phyloP scores from a whole-genome alignment of 2,329 filamentous ascomycete genomes.

The Sarocladium brachiariae region DNA sequence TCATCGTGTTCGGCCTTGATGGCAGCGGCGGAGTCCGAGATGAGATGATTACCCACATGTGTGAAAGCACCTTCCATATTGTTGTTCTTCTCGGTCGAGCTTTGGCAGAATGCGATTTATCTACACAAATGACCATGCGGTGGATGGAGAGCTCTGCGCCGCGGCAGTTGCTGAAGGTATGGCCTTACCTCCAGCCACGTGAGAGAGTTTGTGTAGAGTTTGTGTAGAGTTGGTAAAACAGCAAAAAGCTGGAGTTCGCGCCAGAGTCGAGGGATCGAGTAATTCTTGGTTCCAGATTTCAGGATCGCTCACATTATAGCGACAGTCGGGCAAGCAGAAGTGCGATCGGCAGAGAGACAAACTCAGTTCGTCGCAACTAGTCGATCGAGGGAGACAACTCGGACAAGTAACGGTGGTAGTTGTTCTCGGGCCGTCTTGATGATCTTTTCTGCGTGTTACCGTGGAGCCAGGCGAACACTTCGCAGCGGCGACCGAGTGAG shows the following conservation, averaged over 20 bases:
- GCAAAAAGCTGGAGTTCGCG: slow-evolving; percentile 1
- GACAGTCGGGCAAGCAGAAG: slow-evolving; percentile 5
- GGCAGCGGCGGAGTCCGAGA: slow-evolving; percentile 75
- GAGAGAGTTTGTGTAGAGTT: too few species aligned
- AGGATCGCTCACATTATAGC: slow-evolving; percentile 14
- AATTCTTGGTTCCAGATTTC: slow-evolving; percentile 8
- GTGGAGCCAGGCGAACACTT: slow-evolving; percentile 6
- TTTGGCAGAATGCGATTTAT: neutral
- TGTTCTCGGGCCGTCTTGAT: neutral
- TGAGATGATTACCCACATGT: slow-evolving; percentile 77
- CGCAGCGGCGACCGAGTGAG: slow-evolving; percentile 1
- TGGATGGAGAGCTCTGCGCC: neutral
- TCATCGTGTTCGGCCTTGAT: slow-evolving; percentile 84
- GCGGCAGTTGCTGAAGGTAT: neutral
- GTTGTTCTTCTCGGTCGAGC: neutral
- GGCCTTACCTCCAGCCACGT: neutral
- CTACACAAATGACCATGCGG: neutral
- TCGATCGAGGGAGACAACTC: neutral
- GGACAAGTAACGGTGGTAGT: neutral
- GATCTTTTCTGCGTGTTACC: slow-evolving; percentile 1
- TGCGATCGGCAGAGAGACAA: slow-evolving; percentile 2
- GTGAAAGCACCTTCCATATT: slow-evolving; percentile 83
- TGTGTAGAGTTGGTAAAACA: neutral
- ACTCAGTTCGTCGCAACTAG: neutral
- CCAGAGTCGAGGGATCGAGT: slow-evolving; percentile 8